Percentiles rank a stretch among this genome's conserved stretches.
Conservation (phyloP, 805 yeast species). For the Sugiyamaella boreocaroliniensis region DNA sequence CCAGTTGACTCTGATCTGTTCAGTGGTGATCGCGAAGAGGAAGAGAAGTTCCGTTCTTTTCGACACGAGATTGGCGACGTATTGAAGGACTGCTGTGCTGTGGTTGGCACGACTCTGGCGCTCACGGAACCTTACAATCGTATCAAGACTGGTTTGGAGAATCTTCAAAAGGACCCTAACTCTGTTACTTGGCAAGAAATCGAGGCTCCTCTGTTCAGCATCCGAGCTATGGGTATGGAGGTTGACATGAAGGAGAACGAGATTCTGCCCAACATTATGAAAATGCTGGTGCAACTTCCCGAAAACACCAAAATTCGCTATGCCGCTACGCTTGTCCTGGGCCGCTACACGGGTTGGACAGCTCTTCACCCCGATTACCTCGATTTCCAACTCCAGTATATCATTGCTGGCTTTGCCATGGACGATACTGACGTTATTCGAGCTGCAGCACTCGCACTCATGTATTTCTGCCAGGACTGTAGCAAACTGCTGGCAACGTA, state of each 20-base stretch:
- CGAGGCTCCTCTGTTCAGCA: constrained; percentile 83
- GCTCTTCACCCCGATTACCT: constrained; percentile 74
- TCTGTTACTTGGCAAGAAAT: constrained; percentile 63
- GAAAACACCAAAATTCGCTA: constrained; percentile 82
- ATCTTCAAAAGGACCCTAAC: constrained; percentile 1
- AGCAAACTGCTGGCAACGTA: constrained; percentile 54
- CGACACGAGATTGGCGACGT: constrained; percentile 97
- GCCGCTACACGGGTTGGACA: constrained; percentile 97
- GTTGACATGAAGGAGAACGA: constrained; percentile 59
- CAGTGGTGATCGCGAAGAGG: constrained; percentile 65
- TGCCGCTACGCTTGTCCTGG: constrained; percentile 87
- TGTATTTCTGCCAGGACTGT: constrained; percentile 94
- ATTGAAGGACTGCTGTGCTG: constrained; percentile 90
- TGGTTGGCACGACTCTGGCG: constrained; percentile 70
- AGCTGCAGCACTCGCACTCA: constrained; percentile 89
- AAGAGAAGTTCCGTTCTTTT: constrained; percentile 88
- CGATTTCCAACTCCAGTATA: constrained; percentile 77
- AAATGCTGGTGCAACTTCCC: constrained; percentile 59
- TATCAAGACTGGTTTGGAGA: constrained; percentile 37
- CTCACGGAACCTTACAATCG: constrained; percentile 61
- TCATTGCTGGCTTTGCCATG: constrained; percentile 71
- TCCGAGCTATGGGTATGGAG: constrained; percentile 93
- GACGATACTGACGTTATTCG: constrained; percentile 46
- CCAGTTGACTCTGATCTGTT: constrained; percentile 44
- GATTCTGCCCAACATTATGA: constrained; percentile 72